Base-by-base conservation (phyloP, 2,329 filamentous ascomycete species). In the Dryadomyces quercivorus region DNA sequence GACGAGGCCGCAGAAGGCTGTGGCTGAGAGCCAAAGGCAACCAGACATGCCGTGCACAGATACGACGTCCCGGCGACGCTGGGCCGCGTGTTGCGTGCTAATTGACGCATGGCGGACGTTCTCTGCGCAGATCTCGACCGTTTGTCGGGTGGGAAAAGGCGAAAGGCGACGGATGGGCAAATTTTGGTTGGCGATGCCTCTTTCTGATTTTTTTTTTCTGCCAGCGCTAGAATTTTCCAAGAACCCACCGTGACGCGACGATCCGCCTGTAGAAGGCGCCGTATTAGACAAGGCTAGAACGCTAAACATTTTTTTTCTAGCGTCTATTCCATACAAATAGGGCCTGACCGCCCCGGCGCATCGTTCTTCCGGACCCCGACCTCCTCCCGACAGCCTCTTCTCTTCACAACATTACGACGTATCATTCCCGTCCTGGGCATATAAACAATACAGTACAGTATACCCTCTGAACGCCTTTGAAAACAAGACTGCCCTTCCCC, bases 71-170 rank as follows among this genome's bases (percentile, higher is more conserved):
- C 61, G 50, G 66, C 58, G 52, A 62, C 63, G 47, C 61, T 59
- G 43, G 63, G 56, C 55, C 60, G 59, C 36, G 59, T 59, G 46
- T 63, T 60, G 31, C 38, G 16, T 21, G 63, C 60, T 58, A 67
- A 59, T 59, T 59, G 65, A 59, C 68, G 66, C 67, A 70, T 70
- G 62, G 38, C 40, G 21, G 22, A 18, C 12, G 20, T 18, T 15
- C 16, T 51, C 10, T 8, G 9, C 20, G 3, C 10, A 7, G 22
- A 2, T 34, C 13, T 15, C 3, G 21, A 6, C 5, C 22, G 13
- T 6, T 7, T 48, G 21, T n/a, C 36, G 5, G 36, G 4, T 40
- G 36, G 10, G 10, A 40, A 16, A 40, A 40, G 9, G 12, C 4
- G 8, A 31, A 31, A 31, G n/a, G n/a, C n/a, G n/a, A n/a, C n/a